These are phyloP conservation scores for Rosa chinensis DNA, from an alignment of 306 rosid species.

Conservation along the genomic window DNA sequence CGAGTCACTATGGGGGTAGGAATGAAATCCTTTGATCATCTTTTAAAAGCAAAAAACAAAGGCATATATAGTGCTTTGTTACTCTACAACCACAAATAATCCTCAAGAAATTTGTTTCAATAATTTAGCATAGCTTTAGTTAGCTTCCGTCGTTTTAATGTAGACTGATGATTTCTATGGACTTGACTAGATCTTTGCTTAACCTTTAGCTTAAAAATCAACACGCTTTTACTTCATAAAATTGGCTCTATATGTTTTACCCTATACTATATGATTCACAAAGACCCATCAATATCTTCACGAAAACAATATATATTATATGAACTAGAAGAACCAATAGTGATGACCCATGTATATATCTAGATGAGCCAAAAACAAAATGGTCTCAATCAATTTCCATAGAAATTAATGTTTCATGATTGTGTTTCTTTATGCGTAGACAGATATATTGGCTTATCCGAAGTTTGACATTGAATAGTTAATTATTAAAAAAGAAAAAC, in stretches of 20 bases:
- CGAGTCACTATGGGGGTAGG: no score
- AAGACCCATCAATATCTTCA: not conserved
- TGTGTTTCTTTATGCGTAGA: not conserved
- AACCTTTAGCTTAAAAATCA: constrained; percentile 17
- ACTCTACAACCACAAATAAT: not conserved
- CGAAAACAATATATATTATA: not conserved
- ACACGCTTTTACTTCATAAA: not conserved
- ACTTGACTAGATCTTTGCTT: not conserved
- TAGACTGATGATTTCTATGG: constrained; percentile 3
- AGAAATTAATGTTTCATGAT: constrained; percentile 7
- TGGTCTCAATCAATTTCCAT: constrained; percentile 6
- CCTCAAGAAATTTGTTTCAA: not conserved
- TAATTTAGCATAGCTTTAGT: not conserved
- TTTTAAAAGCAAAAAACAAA: no score
- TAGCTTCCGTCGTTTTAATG: constrained; percentile 2
- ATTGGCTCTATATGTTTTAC: not conserved
- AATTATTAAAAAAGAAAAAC: not conserved
- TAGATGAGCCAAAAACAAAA: not conserved
- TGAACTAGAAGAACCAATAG: not conserved
- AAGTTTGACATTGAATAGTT: not conserved
- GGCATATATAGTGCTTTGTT: not conserved
- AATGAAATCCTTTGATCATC: no score
- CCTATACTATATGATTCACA: not conserved
- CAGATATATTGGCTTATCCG: not conserved
- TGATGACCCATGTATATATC: no score